Conservation (phyloP, 441 rosid genomes). For the Populus tomentosa region DNA sequence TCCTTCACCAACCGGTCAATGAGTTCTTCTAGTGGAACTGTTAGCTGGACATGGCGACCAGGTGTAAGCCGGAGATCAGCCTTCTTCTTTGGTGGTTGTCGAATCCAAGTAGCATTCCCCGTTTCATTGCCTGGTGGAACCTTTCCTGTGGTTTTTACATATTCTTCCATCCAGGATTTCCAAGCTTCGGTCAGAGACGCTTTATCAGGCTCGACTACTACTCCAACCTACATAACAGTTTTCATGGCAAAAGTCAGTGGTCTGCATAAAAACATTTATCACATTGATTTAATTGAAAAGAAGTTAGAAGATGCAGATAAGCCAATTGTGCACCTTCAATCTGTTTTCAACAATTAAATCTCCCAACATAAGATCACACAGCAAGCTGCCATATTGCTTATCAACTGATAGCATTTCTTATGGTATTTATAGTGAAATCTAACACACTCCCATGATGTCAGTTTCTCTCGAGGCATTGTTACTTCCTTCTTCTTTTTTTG, state of each 20-base stretch:
- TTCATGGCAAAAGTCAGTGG: not conserved
- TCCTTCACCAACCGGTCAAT: conserved; percentile 70
- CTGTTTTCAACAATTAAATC: not conserved
- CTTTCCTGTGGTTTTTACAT: conserved; percentile 67
- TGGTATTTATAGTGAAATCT: not conserved
- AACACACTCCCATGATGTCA: not conserved
- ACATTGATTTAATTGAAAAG: not conserved
- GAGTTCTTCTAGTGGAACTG: conserved; percentile 65
- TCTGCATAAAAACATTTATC: not conserved
- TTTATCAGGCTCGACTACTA: conserved; percentile 69
- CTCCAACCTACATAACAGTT: conserved; percentile 44
- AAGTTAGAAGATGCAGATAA: not conserved
- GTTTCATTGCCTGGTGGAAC: conserved; percentile 84
- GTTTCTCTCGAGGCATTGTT: not conserved
- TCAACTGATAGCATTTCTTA: not conserved
- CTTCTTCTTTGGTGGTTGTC: conserved; percentile 63
- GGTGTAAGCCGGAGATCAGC: conserved; percentile 84
- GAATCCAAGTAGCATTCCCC: conserved; percentile 76
- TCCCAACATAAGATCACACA: not conserved
- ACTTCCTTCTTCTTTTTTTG: not conserved
- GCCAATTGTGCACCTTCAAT: not conserved
- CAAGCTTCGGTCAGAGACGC: conserved; percentile 63
- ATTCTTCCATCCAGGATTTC: conserved; percentile 97
- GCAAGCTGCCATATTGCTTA: not conserved
- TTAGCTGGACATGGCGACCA: conserved; percentile 73